These are phyloP conservation scores for Paratinospora sagittata DNA, from an alignment of 164 flowering plant genomes.

Conservation along the genomic window DNA sequence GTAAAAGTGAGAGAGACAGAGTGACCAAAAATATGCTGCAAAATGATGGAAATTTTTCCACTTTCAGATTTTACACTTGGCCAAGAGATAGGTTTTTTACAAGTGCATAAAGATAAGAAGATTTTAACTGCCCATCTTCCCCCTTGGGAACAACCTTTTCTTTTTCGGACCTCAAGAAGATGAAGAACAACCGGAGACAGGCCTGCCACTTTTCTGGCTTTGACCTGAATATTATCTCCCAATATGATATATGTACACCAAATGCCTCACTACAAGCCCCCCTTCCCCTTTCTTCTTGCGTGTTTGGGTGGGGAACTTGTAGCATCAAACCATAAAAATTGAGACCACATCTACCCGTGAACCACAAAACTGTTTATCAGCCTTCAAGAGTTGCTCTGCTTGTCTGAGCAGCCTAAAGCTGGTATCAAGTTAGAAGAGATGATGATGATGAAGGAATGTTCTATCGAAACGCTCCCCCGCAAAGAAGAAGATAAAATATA, in stretches of 20 bases:
- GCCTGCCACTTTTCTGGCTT: slow-evolving; percentile 57
- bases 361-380: slow-evolving; percentile 20
- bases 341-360: slow-evolving; percentile 3
- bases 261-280: slow-evolving; percentile 14
- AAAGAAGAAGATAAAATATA: slow-evolving; percentile 23
- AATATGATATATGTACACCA: slow-evolving; percentile 14
- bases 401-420: slow-evolving; percentile 9
- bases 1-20: not conserved
- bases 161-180: not conserved
- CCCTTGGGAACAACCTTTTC: slow-evolving; percentile 18
- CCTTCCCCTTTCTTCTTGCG: not conserved
- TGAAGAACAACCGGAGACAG: slow-evolving; percentile 4
- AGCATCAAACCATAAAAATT: slow-evolving; percentile 11
- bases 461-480: slow-evolving; percentile 12
- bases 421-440: not conserved
- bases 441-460: not conserved
- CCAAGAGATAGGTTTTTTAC: not conserved
- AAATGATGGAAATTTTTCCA: not conserved
- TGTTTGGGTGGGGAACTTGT: slow-evolving; percentile 10
- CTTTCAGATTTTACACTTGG: slow-evolving; percentile 6
- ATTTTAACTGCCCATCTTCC: not conserved
- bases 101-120: slow-evolving; percentile 6
- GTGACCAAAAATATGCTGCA: not conserved
- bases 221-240: slow-evolving; percentile 34
- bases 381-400: not conserved